These are phyloP conservation scores for Phyllosticta citribraziliensis DNA, from an alignment of 2,329 filamentous ascomycete genomes.

Conservation along the genomic window DNA sequence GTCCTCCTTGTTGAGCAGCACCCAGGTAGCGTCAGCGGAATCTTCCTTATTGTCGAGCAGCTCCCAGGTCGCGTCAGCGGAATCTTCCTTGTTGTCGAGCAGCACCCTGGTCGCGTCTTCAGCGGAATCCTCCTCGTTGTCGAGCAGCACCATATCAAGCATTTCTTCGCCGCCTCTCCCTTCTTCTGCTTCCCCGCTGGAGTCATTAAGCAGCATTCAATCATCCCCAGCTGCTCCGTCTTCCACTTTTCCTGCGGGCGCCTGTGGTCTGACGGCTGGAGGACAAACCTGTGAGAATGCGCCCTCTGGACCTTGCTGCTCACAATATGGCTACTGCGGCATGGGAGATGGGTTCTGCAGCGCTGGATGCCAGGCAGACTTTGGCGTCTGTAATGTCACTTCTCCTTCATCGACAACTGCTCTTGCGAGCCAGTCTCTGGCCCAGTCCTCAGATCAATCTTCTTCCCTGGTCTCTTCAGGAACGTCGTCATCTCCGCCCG, in stretches of 20 bases:
- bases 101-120: too few relatives aligned
- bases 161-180: too few relatives aligned
- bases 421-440: not conserved
- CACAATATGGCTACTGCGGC: conserved; percentile 3
- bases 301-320: not conserved
- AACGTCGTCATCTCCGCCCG: not conserved
- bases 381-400: not conserved
- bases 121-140: too few relatives aligned
- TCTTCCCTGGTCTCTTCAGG: not conserved
- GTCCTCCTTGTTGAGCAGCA: too few relatives aligned
- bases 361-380: not conserved
- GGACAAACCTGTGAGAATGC: not conserved
- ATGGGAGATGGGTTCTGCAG: not conserved
- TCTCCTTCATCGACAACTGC: not conserved
- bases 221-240: not conserved
- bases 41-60: too few relatives aligned
- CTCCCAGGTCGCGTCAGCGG: too few relatives aligned
- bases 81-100: too few relatives aligned
- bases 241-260: not conserved
- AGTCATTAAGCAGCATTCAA: not conserved
- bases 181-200: too few relatives aligned
- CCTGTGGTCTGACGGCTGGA: not conserved
- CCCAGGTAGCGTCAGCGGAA: too few relatives aligned
- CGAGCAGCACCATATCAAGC: too few relatives aligned
- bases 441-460: not conserved